phyloP scores from a whole-genome alignment of 345 rosid genomes.

The Arabidopsis arenosa region DNA sequence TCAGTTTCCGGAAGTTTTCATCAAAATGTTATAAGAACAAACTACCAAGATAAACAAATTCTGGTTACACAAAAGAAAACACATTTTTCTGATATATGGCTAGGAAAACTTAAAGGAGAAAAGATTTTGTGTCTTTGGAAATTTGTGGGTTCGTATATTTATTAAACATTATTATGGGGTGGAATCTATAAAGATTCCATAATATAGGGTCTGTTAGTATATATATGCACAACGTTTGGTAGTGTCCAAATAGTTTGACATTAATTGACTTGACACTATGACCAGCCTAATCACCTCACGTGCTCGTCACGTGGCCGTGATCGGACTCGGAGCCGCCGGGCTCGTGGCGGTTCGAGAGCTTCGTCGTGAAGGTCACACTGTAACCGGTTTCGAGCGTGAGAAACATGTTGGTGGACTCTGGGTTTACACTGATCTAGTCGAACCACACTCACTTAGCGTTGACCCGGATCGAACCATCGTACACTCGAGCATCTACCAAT shows the following conservation, averaged over 20 bases:
- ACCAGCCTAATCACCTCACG: not conserved
- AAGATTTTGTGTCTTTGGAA: no score
- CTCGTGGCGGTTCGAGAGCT: not conserved
- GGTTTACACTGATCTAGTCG: not conserved
- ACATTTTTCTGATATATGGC: not conserved
- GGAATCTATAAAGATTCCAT: not conserved
- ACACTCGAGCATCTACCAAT: not conserved
- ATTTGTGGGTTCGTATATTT: not conserved
- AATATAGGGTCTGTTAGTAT: not conserved
- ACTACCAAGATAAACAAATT: not conserved
- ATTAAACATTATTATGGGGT: not conserved
- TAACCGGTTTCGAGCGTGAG: not conserved
- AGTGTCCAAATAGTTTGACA: not conserved
- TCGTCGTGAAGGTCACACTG: not conserved
- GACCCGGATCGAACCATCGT: not conserved
- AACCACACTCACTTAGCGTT: not conserved
- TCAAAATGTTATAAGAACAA: not conserved
- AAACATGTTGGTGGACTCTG: not conserved
- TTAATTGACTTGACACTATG: not conserved
- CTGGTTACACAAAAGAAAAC: not conserved
- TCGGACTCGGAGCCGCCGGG: not conserved
- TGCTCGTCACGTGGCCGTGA: constrained; percentile 12
- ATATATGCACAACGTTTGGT: not conserved
- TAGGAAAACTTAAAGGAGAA: not conserved
- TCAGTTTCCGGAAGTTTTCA: not conserved